Evolutionary conservation across 2,329 filamentous ascomycete genomes (phyloP), one percentile per base, ranked within the genome.

Genomic region (Penicillium occitanis): DNA sequence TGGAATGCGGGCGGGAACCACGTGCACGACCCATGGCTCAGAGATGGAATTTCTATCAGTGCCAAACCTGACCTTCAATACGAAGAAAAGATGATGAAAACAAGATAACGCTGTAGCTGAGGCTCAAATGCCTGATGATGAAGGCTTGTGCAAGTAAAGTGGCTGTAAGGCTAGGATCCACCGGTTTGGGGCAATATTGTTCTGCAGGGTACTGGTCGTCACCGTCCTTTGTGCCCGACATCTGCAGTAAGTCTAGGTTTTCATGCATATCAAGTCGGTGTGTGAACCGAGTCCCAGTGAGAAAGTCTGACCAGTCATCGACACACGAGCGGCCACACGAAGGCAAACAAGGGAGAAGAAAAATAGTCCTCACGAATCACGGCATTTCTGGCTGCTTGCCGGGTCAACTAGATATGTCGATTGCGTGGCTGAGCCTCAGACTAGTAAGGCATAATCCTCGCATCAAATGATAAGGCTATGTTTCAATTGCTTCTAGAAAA

Each of bases 1-100:
- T 64, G 53, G 62, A 64, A 64, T 64, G 62, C 37, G 25, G 50
- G 55, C 51, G 40, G 61, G 62, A 48, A 64, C 40, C 62, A 64
- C 62, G 62, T 64, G 62, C 35, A 35, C 37, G 37, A 25, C 22
- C 62, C 62, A 58, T 64, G 62, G 62, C 51, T 64, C 51, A 25
- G 14, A 53, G 3, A 40, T 63, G 50, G 50, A 44, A 57, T 46
- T 48, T 13, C 37, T n/a, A 63, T 62, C 53, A 57, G 30, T 17
- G 3, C 33, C n/a, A 17, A 57, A 37, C 5, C 8, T 14, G 33
- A 57, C 33, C n/a, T 37, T 37, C 14, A 37, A 13, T 25, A 57
- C n/a, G 53, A 57, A 57, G 10, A 57, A 5, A 25, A 35, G 11
- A 14, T 3, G 33, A 35, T 40, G n/a, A 37, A 4, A 25, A 35